Base-by-base conservation (phyloP, 192 early-diverging fungal species). In the Coemansia asiatica region DNA sequence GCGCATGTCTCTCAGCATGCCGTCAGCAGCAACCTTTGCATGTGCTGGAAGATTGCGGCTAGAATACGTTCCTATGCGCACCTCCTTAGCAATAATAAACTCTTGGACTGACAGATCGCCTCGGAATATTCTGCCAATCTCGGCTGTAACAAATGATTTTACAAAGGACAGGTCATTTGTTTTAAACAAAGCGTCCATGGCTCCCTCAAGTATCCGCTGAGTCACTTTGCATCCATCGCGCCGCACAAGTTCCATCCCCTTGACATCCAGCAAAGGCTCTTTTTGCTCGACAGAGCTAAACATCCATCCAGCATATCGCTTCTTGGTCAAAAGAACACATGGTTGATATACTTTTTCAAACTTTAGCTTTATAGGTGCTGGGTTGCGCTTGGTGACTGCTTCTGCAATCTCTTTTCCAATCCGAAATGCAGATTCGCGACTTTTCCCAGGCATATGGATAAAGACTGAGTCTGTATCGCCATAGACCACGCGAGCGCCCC, bases 401-500 rank as follows among this genome's bases (percentile, higher is more conserved):
- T 87, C 78, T 1, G 93, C 88, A 40, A 98, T 95, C 54, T 91
- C 90, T 1, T 87, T 81, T 2, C 93, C 96, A 67, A 93, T 81
- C n/a, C 77, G 67, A 72, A 95, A 94, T 0, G 96, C 96, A 22
- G 86, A 68, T 36, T 86, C 81, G 28, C 88, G 83, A 2, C 87
- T 87, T 29, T 72, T 73, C 12, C 91, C 93, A 13, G 87, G 88
- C 35, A 90, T 61, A 49, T 83, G 79, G 4, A 96, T 85, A 87
- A 98, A 98, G 56, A 98, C 73, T 66, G 89, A 90, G 78, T 97
- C 96, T 0, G 96, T 98, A 67, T 98, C 96, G 0, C 95, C 94
- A 74, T 97, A 96, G 0, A 96, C 92, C 1, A 98, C 94, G 13
- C 81, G 74, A 0, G 88, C 92, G 18, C 88, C 86, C 92, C 93